Evolutionary conservation across 768 basidiomycete species (phyloP), one percentile per base, ranked within the genome.

Genomic region (Pulveroboletus sp.): DNA sequence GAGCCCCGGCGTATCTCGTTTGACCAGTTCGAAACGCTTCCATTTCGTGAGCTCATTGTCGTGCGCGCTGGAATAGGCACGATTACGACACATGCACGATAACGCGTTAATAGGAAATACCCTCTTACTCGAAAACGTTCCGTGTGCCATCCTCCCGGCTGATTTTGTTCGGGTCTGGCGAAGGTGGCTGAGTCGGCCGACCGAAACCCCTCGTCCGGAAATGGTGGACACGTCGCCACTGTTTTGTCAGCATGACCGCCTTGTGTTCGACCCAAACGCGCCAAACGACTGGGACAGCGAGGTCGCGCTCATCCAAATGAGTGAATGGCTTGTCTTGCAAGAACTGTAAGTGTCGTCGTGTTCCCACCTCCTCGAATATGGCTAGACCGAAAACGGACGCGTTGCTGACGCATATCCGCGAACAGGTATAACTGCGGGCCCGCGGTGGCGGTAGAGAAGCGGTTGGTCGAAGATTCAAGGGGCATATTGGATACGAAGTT

Each of bases 121-220:
- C 45, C 59, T 65, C n/a, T 63, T 76, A 17, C 70, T 78, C 13
- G 76, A 79, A 38, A 71, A 76, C 40, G 69, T 74, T 30, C 69
- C 76, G 9, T 83, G 76, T 56, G 82, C 82, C 11, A 69, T 88
- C 34, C 66, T 88, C 34, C 77, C 85, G 8, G 68, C 76, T 26
- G 71, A 71, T 2, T 93, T 91, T 61, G 67, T 85, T 42, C 80
- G 76, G 22, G 59, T 70, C 32, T 93, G 91, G 91, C 73, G 74
- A 47, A 73, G 75, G 48, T 93, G 91, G 91, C 60, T 83, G 7
- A 69, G 70, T 45, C 76, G 75, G 45, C 85, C 85, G 14, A 67
- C 72, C 7, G 78, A 79, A 50, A 60, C 70, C 43, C 54, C 70
- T 26, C 79, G 88, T 26, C 89, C 90, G 0, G 74, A 76, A n/a